These are phyloP conservation scores for Solanum sejunctum DNA, from an alignment of 257 asterid genomes.

Conservation along the genomic window DNA sequence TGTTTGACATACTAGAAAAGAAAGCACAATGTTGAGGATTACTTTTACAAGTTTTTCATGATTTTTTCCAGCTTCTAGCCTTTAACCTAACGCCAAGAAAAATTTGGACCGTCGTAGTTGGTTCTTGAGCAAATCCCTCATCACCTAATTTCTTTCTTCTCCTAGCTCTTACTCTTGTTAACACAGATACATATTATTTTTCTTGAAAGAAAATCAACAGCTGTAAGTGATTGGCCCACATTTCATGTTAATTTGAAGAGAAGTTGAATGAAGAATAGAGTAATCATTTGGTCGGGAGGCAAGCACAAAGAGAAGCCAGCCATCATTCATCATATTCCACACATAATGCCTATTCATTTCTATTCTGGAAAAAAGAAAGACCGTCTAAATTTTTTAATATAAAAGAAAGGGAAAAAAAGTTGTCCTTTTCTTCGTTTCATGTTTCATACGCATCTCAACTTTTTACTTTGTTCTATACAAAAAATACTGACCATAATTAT, in stretches of 20 bases:
- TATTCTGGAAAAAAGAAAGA: neutral
- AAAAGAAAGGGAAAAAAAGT: neutral
- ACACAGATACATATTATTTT: neutral
- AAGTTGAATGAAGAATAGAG: neutral
- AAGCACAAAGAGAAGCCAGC: neutral
- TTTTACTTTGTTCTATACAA: neutral
- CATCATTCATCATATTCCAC: neutral
- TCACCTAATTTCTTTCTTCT: slow-evolving; percentile 5
- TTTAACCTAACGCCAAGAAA: slow-evolving; percentile 35
- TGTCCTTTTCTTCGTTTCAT: neutral
- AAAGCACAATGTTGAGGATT: neutral
- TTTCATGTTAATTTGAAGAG: slow-evolving; percentile 4
- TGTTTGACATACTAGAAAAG: neutral
- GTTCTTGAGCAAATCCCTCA: slow-evolving; percentile 3
- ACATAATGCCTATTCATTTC: neutral
- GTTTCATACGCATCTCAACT: neutral
- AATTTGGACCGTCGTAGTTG: slow-evolving; percentile 9
- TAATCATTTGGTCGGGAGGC: neutral
- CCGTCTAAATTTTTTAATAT: neutral
- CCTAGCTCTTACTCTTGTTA: neutral
- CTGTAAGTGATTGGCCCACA: neutral
- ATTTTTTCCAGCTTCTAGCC: slow-evolving; percentile 3
- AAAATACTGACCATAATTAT: neutral
- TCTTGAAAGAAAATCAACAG: neutral
- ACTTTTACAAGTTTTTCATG: slow-evolving; percentile 20